phyloP scores from a whole-genome alignment of 139 green algal species.

The Astrephomene gubernaculifera region DNA sequence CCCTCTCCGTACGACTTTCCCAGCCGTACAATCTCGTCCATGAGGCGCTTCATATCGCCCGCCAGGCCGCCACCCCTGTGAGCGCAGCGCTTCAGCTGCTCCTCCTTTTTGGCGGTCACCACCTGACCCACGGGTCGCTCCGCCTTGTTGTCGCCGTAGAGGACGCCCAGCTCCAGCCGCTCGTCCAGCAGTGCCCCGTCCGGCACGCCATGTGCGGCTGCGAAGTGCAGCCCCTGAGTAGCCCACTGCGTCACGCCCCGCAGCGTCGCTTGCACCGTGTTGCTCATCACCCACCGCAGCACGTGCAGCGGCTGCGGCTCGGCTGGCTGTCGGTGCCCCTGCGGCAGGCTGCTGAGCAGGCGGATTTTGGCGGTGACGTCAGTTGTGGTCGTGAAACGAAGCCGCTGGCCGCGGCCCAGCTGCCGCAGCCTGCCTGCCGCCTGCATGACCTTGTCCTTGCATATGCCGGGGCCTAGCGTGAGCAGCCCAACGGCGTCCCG shows the following conservation, averaged over 20 bases:
- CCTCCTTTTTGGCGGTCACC: background rate
- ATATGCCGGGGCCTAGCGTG: constrained; percentile 58
- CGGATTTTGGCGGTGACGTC: constrained; percentile 29
- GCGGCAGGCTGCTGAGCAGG: background rate
- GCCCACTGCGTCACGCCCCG: constrained; percentile 41
- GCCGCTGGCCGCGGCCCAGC: constrained; percentile 55
- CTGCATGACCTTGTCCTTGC: constrained; percentile 66
- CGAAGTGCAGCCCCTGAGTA: constrained; percentile 59
- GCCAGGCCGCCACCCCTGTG: background rate
- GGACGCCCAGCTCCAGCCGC: constrained; percentile 30
- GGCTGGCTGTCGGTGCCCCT: background rate
- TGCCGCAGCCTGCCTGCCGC: constrained; percentile 52
- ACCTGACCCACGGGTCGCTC: background rate
- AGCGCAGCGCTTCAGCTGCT: background rate
- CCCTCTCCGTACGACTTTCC: background rate
- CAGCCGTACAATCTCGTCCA: background rate
- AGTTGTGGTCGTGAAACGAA: constrained; percentile 23
- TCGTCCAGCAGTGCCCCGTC: constrained; percentile 50
- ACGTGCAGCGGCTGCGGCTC: constrained; percentile 20
- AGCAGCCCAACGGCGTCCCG: too few species aligned
- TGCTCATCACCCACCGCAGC: constrained; percentile 54
- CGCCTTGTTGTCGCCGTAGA: constrained; percentile 35
- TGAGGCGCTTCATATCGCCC: too few species aligned
- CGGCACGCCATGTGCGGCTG: constrained; percentile 15
- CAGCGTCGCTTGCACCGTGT: constrained; percentile 58